Percentiles rank a stretch among this genome's conserved stretches.
Conservation (phyloP, 164 flowering plant genomes). For the Euptelea pleiosperma region DNA sequence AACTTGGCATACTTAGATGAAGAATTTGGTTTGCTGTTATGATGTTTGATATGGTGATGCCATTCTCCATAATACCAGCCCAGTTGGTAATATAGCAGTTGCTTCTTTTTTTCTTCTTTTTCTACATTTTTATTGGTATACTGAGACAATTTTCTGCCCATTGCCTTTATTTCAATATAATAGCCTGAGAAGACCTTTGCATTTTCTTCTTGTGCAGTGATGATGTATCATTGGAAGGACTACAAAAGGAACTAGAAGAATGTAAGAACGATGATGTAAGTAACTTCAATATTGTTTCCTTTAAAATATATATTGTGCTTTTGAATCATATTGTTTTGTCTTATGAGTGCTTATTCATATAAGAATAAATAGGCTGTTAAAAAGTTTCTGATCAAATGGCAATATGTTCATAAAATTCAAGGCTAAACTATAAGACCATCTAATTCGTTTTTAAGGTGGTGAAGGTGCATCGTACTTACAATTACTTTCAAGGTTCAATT, state of each 20-base stretch:
- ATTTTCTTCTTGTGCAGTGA: slow-evolving; percentile 42
- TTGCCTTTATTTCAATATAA: neutral
- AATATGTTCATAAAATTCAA: no score
- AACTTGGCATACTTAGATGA: no score
- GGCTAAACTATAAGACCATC: neutral
- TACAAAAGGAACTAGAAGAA: slow-evolving; percentile 85
- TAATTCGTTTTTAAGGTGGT: no score
- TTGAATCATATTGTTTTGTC: neutral
- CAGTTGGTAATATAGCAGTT: neutral
- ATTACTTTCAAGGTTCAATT: neutral
- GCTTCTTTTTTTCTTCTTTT: neutral
- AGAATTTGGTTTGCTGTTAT: no score
- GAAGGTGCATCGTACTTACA: no score
- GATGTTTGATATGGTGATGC: no score
- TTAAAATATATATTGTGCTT: neutral
- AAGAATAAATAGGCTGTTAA: neutral
- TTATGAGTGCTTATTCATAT: neutral
- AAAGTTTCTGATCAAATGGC: neutral
- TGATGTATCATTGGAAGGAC: slow-evolving; percentile 81
- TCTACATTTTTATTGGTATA: neutral
- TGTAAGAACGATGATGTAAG: slow-evolving; percentile 84
- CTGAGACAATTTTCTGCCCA: neutral
- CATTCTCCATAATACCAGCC: neutral
- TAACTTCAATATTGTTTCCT: neutral
- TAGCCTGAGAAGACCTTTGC: neutral